These are phyloP conservation scores for Angomonas ambiguus DNA, from an alignment of 208 protist genomes.

Conservation along the genomic window DNA sequence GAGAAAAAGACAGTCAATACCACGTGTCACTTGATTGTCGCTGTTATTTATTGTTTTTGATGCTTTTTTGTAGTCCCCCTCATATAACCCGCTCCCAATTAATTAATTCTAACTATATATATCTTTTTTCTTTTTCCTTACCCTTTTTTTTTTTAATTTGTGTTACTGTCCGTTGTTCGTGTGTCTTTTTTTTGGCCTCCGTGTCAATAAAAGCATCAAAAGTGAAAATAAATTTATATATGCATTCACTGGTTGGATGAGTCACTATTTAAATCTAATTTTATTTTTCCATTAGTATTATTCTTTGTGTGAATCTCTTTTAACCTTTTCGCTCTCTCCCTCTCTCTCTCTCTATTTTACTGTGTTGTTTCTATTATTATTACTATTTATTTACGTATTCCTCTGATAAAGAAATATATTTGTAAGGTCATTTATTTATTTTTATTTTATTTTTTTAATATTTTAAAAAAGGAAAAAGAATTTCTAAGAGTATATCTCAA, in stretches of 20 bases:
- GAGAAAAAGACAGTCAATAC: neutral
- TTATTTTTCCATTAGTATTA: constrained; percentile 11
- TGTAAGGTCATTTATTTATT: constrained; percentile 11
- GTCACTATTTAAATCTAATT: no score
- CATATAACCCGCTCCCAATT: no score
- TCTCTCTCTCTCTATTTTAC: constrained; percentile 19
- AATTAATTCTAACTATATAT: neutral
- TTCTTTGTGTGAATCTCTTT: constrained; percentile 8
- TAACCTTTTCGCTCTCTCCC: constrained; percentile 13
- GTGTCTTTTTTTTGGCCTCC: no score
- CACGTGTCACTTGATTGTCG: no score
- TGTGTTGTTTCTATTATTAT: constrained; percentile 14
- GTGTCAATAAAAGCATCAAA: no score
- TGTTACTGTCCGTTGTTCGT: neutral
- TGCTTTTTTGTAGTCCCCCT: no score
- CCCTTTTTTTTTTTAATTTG: no score
- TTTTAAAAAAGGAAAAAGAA: neutral
- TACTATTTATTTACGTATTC: constrained; percentile 15
- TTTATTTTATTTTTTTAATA: neutral
- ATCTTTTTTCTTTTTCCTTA: constrained; percentile 4
- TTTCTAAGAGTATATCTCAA: neutral
- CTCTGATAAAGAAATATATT: neutral
- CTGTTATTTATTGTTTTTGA: no score
- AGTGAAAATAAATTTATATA: no score
- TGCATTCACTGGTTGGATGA: no score